A percentile compares a stretch with the other conserved stretches of the same genome.
These are phyloP conservation scores for Amphichorda felina DNA, from an alignment of 2,329 filamentous ascomycete genomes.

Conservation along the genomic window DNA sequence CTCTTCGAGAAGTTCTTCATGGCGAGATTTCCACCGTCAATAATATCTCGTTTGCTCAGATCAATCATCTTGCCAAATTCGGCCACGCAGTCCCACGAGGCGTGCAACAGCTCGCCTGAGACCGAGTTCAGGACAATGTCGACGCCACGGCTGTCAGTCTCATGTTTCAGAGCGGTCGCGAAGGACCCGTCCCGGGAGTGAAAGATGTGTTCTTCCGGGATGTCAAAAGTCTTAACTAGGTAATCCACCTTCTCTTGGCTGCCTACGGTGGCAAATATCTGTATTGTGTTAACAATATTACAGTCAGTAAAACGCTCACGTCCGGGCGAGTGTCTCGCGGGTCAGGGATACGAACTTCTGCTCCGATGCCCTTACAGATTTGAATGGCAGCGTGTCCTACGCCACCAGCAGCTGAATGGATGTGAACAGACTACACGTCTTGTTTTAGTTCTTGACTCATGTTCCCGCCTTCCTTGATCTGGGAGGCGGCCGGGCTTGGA, in stretches of 20 bases:
- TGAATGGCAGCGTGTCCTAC: conserved; percentile 18
- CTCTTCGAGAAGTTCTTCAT: conserved; percentile 22
- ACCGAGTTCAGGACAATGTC: conserved; percentile 22
- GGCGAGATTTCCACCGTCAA: conserved; percentile 1
- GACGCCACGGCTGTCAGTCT: conserved; percentile 16
- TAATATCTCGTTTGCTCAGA: conserved; percentile 29
- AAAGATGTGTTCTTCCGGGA: conserved; percentile 19
- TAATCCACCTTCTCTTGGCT: conserved; percentile 16
- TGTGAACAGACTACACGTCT: conserved; percentile 13
- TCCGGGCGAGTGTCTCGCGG: no score
- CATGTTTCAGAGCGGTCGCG: conserved; percentile 9
- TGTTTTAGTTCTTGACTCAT: neutral
- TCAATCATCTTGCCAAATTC: conserved; percentile 31
- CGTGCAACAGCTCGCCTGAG: conserved; percentile 13
- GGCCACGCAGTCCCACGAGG: conserved; percentile 30
- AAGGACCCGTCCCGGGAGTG: conserved; percentile 15
- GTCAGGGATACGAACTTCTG: no score
- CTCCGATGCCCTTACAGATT: conserved; percentile 11
- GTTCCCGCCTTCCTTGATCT: no score
- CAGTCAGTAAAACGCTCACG: no score
- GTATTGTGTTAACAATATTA: conserved; percentile 1
- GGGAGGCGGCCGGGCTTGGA: no score
- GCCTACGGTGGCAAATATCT: conserved; percentile 7
- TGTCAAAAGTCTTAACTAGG: conserved; percentile 12
- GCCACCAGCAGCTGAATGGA: conserved; percentile 17